A percentile compares a stretch with the other conserved stretches of the same genome.
phyloP scores from a whole-genome alignment of 169 alveolate species.

The Plasmodium malariae region DNA sequence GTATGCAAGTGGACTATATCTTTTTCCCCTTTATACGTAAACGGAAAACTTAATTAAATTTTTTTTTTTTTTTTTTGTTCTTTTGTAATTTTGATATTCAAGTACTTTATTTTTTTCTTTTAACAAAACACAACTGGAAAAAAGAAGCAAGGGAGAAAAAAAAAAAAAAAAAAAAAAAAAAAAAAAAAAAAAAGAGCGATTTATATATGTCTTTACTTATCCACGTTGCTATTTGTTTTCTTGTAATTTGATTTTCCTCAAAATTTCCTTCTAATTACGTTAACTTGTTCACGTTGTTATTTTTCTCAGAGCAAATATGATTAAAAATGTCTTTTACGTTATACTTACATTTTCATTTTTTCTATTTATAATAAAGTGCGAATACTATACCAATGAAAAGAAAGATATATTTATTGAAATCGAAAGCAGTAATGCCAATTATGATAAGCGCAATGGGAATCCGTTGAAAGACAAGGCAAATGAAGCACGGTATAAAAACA shows the following conservation, averaged over 20 bases:
- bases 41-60: no score
- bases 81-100: no score
- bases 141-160: no score
- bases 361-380: conserved; percentile 61
- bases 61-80: not conserved
- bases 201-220: not conserved
- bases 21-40: no score
- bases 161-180: not conserved
- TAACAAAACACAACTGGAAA: no score
- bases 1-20: no score
- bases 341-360: conserved; percentile 49
- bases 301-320: conserved; percentile 72
- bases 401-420: not conserved
- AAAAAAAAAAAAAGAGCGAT: not conserved
- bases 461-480: no score
- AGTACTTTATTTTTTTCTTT: no score
- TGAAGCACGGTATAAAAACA: no score
- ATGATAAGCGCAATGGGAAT: not conserved
- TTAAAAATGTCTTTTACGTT: conserved; percentile 72
- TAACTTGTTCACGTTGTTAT: no score
- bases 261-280: not conserved
- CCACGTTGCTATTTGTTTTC: not conserved
- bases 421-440: not conserved
- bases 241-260: not conserved
- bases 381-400: conserved; percentile 31